Conservation (phyloP, 2,329 filamentous ascomycete genomes). For the Paecilomyces sp. region DNA sequence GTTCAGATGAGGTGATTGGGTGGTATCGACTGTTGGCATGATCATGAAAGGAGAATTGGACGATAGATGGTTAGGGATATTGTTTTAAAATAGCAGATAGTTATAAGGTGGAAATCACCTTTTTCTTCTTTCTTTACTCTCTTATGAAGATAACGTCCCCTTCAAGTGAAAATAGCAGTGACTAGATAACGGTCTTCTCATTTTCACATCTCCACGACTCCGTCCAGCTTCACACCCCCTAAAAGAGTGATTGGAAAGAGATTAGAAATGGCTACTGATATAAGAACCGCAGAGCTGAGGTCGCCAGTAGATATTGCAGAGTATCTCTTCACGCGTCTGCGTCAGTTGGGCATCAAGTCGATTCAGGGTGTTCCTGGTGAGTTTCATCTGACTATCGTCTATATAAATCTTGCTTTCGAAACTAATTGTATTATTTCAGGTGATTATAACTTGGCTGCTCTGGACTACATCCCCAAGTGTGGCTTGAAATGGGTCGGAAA, state of each 20-base stretch:
- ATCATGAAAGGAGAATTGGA: neutral
- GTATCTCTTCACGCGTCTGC: slow-evolving; percentile 59
- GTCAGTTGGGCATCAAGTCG: slow-evolving; percentile 57
- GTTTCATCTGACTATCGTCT: neutral
- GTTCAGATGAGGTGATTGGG: neutral
- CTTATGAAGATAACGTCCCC: neutral
- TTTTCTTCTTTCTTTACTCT: neutral
- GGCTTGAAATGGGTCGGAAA: slow-evolving; percentile 59
- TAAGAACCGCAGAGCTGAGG: neutral
- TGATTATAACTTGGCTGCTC: slow-evolving; percentile 64
- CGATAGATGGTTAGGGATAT: neutral
- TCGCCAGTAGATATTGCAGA: slow-evolving; percentile 15
- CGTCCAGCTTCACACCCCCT: neutral
- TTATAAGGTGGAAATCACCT: neutral
- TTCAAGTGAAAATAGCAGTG: neutral
- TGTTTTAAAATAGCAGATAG: neutral
- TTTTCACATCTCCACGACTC: neutral
- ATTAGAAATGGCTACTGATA: neutral
- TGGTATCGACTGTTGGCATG: neutral
- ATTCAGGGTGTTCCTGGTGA: slow-evolving; percentile 60
- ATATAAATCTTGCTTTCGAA: neutral
- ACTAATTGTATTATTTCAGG: slow-evolving; percentile 6
- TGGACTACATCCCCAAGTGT: slow-evolving; percentile 57
- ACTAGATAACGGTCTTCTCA: neutral
- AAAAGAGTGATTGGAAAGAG: neutral